phyloP scores from a whole-genome alignment of 2,329 filamentous ascomycete species.

The Ophiognomonia clavigignenti-juglandacearum region DNA sequence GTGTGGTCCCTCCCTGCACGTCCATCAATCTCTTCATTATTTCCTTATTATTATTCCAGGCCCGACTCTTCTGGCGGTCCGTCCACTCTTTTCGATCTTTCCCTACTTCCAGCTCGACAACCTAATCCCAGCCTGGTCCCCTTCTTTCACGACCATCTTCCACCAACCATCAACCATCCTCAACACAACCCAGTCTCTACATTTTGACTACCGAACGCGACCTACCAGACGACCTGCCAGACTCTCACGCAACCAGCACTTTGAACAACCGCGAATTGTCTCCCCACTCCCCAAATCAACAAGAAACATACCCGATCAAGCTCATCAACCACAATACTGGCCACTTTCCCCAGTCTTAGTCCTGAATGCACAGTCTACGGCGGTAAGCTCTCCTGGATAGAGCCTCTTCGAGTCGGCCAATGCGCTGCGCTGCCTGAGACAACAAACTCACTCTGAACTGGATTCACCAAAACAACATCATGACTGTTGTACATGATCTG shows the following conservation, averaged over 20 bases:
- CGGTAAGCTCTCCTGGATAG: slow-evolving; percentile 15
- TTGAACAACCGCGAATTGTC: too few species aligned
- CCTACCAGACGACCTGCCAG: neutral
- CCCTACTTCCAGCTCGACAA: slow-evolving; percentile 13
- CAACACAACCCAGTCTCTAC: too few species aligned
- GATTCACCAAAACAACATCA: slow-evolving; percentile 35
- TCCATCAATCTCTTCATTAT: slow-evolving; percentile 17
- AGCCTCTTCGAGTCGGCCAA: slow-evolving; percentile 3
- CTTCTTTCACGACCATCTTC: slow-evolving; percentile 11
- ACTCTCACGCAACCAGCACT: slow-evolving; percentile 1
- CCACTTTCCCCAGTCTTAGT: slow-evolving; percentile 1
- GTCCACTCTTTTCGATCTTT: slow-evolving; percentile 18
- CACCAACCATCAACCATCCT: too few species aligned
- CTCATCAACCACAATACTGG: slow-evolving; percentile 6
- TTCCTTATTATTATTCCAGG: slow-evolving; percentile 19
- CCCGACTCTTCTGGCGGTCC: slow-evolving; percentile 14
- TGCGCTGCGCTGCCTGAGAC: neutral
- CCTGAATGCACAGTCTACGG: slow-evolving; percentile 16
- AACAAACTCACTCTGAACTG: slow-evolving; percentile 1
- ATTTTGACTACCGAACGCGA: neutral
- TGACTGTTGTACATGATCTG: slow-evolving; percentile 74
- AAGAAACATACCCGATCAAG: neutral
- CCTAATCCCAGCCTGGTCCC: slow-evolving; percentile 13
- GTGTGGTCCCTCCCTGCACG: slow-evolving; percentile 18
- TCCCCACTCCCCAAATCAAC: too few species aligned